Base-by-base conservation (phyloP, 1,139 yeast genomes). In the Sugiyamaella paludigena region DNA sequence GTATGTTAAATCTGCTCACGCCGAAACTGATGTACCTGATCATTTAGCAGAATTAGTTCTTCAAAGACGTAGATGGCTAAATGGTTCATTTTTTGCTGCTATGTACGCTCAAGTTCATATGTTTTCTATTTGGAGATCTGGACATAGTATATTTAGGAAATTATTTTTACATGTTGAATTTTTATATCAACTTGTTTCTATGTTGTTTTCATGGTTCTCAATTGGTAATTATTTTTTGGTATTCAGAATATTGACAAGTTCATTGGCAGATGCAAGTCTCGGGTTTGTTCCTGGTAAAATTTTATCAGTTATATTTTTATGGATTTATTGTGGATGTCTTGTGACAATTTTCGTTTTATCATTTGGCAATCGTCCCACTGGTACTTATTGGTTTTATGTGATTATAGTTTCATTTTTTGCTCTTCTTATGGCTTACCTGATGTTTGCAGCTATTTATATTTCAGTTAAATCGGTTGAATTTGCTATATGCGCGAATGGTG, bases 341-440 rank as follows among this genome's bases (percentile, higher is more conserved):
- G 85, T 88, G 12, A 85, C 96, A 1, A 88, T 96, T 13, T 92
- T 92, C 68, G 91, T 92, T 47, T 72, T 92, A 55, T 83, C 96
- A 43, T 84, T 92, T 68, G 98, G 98, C 64, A 92, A 92, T 66
- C 84, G 91, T 50, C 98, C 98, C 1, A 84, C 83, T 60, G 97
- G 98, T 36, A 88, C 98, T 0, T 87, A 86, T 55, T 75, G 74
- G 59, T 86, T 88, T 60, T 92, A 92, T 65, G 70, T 87, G 52
- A 79, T 84, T n/a, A 87, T 91, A 60, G 95, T 87, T 48, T 69
- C 82, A 47, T 89, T 92, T 74, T 92, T 91, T 72, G 96, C 98
- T 0, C 76, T 89, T 10, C 73, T 92, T 60, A 92, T 92, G 98
- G 83, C 81, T 0, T 92, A 92, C 64, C 86, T 92, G 83, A 78